Evolutionary conservation across 495 filamentous ascomycete genomes (phyloP), one percentile per base, ranked within the genome.

Genomic region (Clohesyomyces aquaticus): DNA sequence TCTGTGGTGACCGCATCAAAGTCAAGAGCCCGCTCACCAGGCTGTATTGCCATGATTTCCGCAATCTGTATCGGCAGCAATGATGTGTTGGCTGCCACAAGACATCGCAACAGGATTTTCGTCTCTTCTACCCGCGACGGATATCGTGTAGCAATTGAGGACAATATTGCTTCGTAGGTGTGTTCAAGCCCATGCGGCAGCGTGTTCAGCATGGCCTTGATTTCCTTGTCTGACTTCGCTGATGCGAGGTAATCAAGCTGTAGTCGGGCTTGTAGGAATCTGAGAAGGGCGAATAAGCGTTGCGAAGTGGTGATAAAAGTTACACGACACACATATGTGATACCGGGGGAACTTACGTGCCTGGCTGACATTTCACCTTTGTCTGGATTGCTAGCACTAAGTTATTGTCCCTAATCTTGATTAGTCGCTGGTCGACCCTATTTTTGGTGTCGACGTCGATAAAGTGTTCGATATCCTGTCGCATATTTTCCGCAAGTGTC

Each of bases 41-140:
- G 54, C 25, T 28, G 9, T 6, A 57, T 22, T 25, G 54, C 54
- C 29, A 57, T 57, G 22, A 57, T 43, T 22, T 57, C 54, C 3
- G 54, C 12, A 2, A 57, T 14, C 22, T 57, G 54, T 9, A 18
- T 18, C 9, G 54, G 12, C 2, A 38, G 46, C 8, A 57, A 11
- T 16, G 54, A 38, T 18, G 54, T 45, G 3, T 18, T 32, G 23
- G 54, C 38, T 21, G 41, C 41, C n/a, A 46, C 16, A 26, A 57
- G 35, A 19, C 54, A 57, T 45, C 23, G 38, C 6, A 57, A 22
- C 4, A 57, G 54, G 4, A 46, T 8, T 46, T 46, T 43, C 29
- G 46, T 57, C 14, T 57, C 54, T 8, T 57, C 23, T 8, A 26
- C 19, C 4, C 54, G 54, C 8, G 2, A 8, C 3, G 54, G 54